These are phyloP conservation scores for Aspergillus sp. DNA, from an alignment of 2,329 filamentous ascomycete species.

Conservation along the genomic window DNA sequence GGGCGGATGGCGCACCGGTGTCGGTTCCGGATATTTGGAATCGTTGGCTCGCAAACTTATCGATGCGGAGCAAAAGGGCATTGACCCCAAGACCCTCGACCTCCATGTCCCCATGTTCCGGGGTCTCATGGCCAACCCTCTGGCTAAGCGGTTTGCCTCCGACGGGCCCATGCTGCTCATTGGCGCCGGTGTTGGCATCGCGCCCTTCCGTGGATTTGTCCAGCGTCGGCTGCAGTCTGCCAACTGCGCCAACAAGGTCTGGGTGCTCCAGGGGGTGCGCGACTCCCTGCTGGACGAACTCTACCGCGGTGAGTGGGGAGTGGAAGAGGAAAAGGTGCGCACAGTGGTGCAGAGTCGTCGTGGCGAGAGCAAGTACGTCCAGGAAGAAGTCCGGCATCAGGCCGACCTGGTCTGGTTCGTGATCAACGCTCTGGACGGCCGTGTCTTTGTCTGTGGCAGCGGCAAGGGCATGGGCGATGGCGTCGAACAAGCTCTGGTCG, in stretches of 20 bases:
- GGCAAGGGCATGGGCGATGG: constrained; percentile 97
- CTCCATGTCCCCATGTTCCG: constrained; percentile 95
- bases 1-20: constrained; percentile 70
- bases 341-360: constrained; percentile 74
- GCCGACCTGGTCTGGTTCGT: constrained; percentile 98
- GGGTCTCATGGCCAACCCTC: constrained; percentile 93
- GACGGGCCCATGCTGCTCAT: constrained; percentile 98
- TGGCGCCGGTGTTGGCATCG: constrained; percentile 93
- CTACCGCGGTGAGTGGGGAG: constrained; percentile 94
- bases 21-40: constrained; percentile 92
- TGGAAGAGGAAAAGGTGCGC: constrained; percentile 84
- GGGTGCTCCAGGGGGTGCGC: constrained; percentile 92
- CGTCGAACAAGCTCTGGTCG: constrained; percentile 80
- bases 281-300: constrained; percentile 94
- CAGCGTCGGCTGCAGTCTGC: constrained; percentile 89
- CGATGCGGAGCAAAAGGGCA: constrained; percentile 62
- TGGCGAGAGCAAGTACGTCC: constrained; percentile 85
- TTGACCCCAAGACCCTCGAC: constrained; percentile 53
- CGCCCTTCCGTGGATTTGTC: constrained; percentile 96
- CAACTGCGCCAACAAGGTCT: constrained; percentile 97
- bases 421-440: constrained; percentile 91
- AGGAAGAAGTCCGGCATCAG: constrained; percentile 88
- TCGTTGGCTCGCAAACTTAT: constrained; percentile 74
- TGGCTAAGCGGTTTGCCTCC: constrained; percentile 85
- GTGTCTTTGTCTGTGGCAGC: constrained; percentile 94